Base-by-base conservation (phyloP, 2,329 filamentous ascomycete genomes). In the Colletotrichum liriopes region DNA sequence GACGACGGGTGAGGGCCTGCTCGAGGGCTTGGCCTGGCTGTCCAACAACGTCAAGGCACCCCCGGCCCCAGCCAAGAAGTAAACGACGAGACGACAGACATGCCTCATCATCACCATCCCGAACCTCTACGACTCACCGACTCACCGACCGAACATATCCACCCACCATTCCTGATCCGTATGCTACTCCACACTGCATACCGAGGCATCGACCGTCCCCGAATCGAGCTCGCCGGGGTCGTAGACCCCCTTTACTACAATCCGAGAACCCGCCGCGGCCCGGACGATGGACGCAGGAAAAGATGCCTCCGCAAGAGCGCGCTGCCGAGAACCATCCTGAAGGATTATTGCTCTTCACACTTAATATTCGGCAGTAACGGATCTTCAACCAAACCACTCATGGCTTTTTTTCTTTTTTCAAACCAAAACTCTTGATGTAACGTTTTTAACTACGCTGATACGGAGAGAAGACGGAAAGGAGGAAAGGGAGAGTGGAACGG, bases 21-120 rank as follows among this genome's bases (percentile, higher is more conserved):
- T 94, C 76, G 93, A 96, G 83, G 94, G 94, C 76, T 85, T 96
- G 80, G 92, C 91, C 66, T 95, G 93, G 93, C 87, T 96, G 76
- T 94, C 93, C 75, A 94, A 94, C 84, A 95, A 95, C 80, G 92
- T 95, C 84, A 95, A 95, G 85, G 85, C 88, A 8, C 88, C 88
- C 54, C 85, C 87, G 32, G 81, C 85, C 26, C 87, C 87, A 37
- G 84, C 82, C 68, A 90, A 89, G 85, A 89, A 88, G 81, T 89
- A 87, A 76, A 72, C 52, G 43, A 72, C 65, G 29, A 63, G 65
- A 59, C 52, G 65, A 71, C 32, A 9, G 51, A 62, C 32, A 61
- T 56, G 9, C 56, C 52, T 45, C 56, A 62, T 43, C 61, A 61
- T 23, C 20, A 45, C 52, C 12, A 60, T 47, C 29, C 61, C 51